Base-by-base conservation (phyloP, 208 protist genomes). In the Leishmania gerbilli region DNA sequence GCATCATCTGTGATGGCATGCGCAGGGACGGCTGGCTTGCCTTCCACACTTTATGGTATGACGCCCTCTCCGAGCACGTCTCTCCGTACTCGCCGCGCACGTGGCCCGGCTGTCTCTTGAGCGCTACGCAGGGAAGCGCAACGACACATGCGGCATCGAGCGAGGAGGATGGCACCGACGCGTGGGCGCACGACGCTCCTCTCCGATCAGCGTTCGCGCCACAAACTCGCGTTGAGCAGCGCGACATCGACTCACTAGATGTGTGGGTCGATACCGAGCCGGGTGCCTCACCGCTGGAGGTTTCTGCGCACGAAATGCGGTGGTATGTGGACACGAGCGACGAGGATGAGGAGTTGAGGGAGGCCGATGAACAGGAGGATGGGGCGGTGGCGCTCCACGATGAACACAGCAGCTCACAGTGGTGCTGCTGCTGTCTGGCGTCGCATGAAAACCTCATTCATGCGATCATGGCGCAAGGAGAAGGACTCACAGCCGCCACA, bases 21-120 rank as follows among this genome's bases (percentile, higher is more conserved):
- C 75, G 42, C 45, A 79, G 89, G 4, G 87, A 90, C 31, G 78
- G 80, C 19, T 83, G 58, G 74, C 78, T 92, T 6, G 60, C 86
- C 55, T 90, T 90, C 51, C 76, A 80, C 72, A 89, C 86, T 3
- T 85, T 80, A 75, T 90, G 83, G 82, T 86, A 81, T 74, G 82
- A 89, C 7, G 77, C 47, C 13, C 64, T 85, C 40, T 42, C 58
- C 31, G 51, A 49, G 21, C 71, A 64, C 49, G 62, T 40, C 5
- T 53, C 69, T 7, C 21, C 75, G 31, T 60, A 74, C 34, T 51
- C 49, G 34, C 40, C 75, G 27, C 0, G 5, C 27, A 56, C 49
- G 34, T 76, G 72, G 72, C 72, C 31, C 34, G 17, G 3, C 51
- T 64, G 34, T 56, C 53, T 31, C 31, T 60, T 47, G 72, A 17